phyloP scores from a whole-genome alignment of 176 grass and related monocot species.

The Stipa capillata region DNA sequence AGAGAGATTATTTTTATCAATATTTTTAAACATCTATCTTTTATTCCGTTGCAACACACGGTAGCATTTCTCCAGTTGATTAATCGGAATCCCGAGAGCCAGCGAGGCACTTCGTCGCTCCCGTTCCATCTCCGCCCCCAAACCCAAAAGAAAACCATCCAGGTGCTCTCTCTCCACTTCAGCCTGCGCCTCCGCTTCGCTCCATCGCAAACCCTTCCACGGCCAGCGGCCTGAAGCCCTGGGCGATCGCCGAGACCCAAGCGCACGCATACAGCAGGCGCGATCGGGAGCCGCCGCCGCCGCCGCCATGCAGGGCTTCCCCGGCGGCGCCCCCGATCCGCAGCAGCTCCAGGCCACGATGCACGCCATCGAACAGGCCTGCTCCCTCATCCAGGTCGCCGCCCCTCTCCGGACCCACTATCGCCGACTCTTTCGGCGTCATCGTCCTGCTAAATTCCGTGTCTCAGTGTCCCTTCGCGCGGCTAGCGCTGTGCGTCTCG shows the following conservation, averaged over 20 bases:
- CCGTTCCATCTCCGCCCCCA: neutral
- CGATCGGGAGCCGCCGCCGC: neutral
- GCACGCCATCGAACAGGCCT: conserved; percentile 77
- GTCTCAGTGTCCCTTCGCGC: neutral
- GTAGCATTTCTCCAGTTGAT: neutral
- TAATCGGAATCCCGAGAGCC: neutral
- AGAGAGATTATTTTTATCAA: no score
- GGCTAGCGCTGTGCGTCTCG: neutral
- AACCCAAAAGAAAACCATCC: conserved; percentile 4
- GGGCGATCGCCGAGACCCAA: conserved; percentile 19
- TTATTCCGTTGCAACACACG: no score
- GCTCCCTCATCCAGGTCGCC: conserved; percentile 77
- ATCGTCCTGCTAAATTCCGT: neutral
- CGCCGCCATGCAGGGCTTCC: conserved; percentile 73
- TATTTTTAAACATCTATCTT: no score
- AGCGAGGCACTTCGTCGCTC: conserved; percentile 19
- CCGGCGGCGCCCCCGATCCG: conserved; percentile 52
- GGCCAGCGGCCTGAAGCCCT: conserved; percentile 1
- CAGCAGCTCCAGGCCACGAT: conserved; percentile 77
- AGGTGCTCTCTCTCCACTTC: neutral
- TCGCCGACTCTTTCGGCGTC: neutral
- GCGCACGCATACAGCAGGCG: neutral
- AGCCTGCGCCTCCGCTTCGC: neutral
- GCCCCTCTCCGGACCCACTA: neutral
- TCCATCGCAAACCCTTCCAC: conserved; percentile 1